A percentile compares a stretch with the other conserved stretches of the same genome.
Conservation (phyloP, 768 basidiomycete species). For the Favolaschia claudopus region DNA sequence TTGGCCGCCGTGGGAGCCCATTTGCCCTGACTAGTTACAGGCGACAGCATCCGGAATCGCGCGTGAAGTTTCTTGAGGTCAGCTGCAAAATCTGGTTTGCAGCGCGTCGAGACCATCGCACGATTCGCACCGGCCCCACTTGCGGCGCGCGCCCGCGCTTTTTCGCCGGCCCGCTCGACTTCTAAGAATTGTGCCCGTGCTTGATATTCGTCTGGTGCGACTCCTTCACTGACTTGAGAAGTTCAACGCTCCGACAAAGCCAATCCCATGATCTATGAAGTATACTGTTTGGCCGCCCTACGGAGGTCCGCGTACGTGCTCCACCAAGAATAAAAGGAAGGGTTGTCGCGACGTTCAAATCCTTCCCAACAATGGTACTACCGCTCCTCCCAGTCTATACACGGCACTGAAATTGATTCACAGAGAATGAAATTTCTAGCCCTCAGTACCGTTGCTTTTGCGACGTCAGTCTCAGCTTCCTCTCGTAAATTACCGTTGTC, state of each 20-base stretch:
- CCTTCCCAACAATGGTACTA: neutral
- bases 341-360: no score
- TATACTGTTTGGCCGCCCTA: neutral
- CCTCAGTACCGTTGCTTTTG: neutral
- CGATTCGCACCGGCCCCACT: no score
- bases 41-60: no score
- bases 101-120: no score
- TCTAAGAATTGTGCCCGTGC: no score
- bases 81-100: no score
- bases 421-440: conserved; percentile 5
- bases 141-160: no score
- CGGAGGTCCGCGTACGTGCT: conserved; percentile 11
- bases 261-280: conserved; percentile 2
- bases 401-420: neutral
- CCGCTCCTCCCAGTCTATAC: neutral
- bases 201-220: neutral
- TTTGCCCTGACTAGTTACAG: no score
- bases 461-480: neutral
- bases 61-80: no score
- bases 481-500: neutral
- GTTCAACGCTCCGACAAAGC: neutral
- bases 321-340: conserved; percentile 9
- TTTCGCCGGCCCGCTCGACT: no score
- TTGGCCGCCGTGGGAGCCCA: no score
- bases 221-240: neutral